A percentile compares a stretch with the other conserved stretches of the same genome.
Evolutionary conservation across 2,329 filamentous ascomycete genomes (phyloP).

Genomic region (Colletotrichum somersetense): DNA sequence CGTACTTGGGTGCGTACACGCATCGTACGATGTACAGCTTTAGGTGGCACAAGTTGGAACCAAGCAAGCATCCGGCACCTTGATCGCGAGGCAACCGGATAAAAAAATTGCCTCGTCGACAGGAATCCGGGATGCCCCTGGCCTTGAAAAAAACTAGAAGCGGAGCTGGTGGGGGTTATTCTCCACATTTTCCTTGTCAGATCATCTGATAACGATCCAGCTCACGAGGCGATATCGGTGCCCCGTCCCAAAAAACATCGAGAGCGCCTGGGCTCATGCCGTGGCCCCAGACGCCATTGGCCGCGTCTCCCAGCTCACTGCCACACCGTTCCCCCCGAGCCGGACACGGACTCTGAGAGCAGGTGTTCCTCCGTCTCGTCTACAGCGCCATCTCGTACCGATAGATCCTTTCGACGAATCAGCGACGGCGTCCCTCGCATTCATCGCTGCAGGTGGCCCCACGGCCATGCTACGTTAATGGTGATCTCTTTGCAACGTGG

Average conservation of each 20-base stretch:
- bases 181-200: conserved; percentile 34
- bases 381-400: conserved; percentile 10
- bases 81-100: not conserved
- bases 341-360: conserved; percentile 8
- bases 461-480: conserved; percentile 48
- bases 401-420: conserved; percentile 34
- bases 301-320: not conserved
- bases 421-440: conserved; percentile 47
- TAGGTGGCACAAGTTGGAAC: not conserved
- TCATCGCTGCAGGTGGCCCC: conserved; percentile 55
- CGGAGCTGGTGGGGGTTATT: conserved; percentile 7
- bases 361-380: conserved; percentile 11
- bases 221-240: conserved; percentile 4
- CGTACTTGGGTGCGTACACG: no score
- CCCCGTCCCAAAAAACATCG: not conserved
- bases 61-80: not conserved
- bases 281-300: not conserved
- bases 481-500: conserved; percentile 28
- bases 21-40: not conserved
- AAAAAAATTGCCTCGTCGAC: conserved; percentile 3
- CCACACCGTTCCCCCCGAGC: not conserved
- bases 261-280: not conserved
- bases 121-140: conserved; percentile 11
- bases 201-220: conserved; percentile 38
- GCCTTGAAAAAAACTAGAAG: not conserved